Evolutionary conservation across 176 grass and related monocot species (phyloP), one percentile per base, ranked within the genome.

Genomic region (Musa beccarii): DNA sequence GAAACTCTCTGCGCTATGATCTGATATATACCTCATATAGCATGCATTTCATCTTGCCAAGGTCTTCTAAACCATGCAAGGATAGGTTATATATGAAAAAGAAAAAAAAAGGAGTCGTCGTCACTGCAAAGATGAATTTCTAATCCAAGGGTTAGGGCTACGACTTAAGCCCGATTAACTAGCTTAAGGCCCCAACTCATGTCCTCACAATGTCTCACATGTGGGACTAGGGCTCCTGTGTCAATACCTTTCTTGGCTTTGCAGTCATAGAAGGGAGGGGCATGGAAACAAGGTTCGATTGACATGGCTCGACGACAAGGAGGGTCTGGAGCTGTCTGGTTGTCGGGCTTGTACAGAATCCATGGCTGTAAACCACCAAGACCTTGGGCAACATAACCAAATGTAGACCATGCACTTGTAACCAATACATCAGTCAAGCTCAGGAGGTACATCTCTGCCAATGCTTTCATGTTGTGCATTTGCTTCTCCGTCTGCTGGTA

Each of bases 161-260:
- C 66, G 52, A 81, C 34, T 89, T 43, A 43, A 43, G 34, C 69
- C 71, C 67, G 54, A 78, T 93, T 84, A 12, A 98, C 86, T 71
- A 98, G 43, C 81, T 98, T 91, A 51, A 98, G 77, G 8, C 95
- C 95, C 90, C 95, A 93, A 70, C 88, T 93, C 76, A 98, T 85
- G 70, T 98, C 95, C 82, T 91, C 84, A 77, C 95, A 98, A 75
- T 98, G 95, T 66, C 66, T 91, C 73, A 98, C 84, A 93, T 98
- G 80, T 0, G 95, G 90, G 28, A 98, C 90, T 80, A 98, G 28
- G 43, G 76, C 86, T 19, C 95, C 95, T 15, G 84, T 93, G 78
- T 91, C 95, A 75, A 56, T 19, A 53, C 90, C 86, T 77, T 2
- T 81, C 82, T 89, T 91, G 51, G 80, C 0, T 75, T 93, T 90